These are phyloP conservation scores for Rhypophila decipiens DNA, from an alignment of 495 filamentous ascomycete genomes.

Conservation along the genomic window DNA sequence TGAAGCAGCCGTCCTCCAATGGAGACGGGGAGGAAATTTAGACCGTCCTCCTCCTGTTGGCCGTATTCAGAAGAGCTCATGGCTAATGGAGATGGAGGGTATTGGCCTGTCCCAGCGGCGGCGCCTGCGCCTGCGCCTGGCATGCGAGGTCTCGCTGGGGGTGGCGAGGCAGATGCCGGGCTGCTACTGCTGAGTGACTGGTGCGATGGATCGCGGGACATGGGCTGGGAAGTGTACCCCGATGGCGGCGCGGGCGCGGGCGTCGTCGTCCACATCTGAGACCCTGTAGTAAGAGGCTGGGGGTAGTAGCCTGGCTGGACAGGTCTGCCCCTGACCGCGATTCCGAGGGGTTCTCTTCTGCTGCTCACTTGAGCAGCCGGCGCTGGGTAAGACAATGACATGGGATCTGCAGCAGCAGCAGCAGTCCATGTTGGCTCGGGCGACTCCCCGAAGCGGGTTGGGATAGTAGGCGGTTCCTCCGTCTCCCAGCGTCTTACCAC, in stretches of 20 bases:
- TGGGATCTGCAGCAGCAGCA: conserved; percentile 7
- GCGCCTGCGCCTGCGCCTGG: not conserved
- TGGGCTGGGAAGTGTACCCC: conserved; percentile 53
- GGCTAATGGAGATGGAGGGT: not conserved
- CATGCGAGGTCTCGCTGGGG: not conserved
- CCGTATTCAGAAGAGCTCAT: not conserved
- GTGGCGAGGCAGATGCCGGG: not conserved
- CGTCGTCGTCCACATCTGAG: conserved; percentile 10
- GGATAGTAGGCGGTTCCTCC: conserved; percentile 12
- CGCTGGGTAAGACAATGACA: conserved; percentile 19
- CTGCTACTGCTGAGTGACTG: conserved; percentile 8
- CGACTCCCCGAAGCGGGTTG: conserved; percentile 9
- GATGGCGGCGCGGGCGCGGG: conserved; percentile 12
- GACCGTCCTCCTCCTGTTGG: not conserved
- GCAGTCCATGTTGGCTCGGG: conserved; percentile 3
- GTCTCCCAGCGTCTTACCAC: conserved; percentile 21
- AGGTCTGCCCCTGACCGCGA: not conserved
- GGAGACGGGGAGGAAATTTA: conserved; percentile 2
- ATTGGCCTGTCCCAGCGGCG: not conserved
- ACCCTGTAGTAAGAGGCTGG: not conserved
- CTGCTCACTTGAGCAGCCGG: conserved; percentile 18
- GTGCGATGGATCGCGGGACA: conserved; percentile 39
- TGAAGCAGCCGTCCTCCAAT: conserved; percentile 13
- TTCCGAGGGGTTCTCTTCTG: not conserved
- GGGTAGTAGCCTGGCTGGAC: no score